Evolutionary conservation across 345 rosid species (phyloP), one percentile per base, ranked within the genome.

Genomic region (Turnera subulata): DNA sequence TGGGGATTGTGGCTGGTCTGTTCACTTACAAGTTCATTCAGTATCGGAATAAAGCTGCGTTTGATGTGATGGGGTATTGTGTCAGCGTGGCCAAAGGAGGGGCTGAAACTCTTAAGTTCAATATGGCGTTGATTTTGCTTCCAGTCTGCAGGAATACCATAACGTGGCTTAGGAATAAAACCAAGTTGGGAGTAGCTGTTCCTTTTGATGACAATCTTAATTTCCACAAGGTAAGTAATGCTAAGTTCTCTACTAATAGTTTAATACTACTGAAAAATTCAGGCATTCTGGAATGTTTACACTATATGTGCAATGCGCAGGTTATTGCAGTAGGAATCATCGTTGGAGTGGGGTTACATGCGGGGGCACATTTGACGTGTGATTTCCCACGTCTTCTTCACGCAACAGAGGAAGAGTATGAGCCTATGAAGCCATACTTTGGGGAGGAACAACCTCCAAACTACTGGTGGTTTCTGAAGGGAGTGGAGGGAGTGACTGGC

Each of bases 131-230:
- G 58, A 86, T 89, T 46, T 62, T 89, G 26, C 58, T 86, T 3
- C 95, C 97, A 2, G 88, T 86, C 12, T 89, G 95, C 71, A 76
- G 97, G 2, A 89, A 89, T 66, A 86, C 92, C 55, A 89, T 89
- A 33, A 89, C 97, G 39, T 86, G 97, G 97, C 86, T 89, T 9
- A 70, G 97, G 65, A 86, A 84, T 82, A 89, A 86, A 73, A 86
- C 92, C 40, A 87, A 81, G 72, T 55, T 90, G 53, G 88, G 97
- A 0, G 58, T 47, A 16, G 77, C 62, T 4, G 92, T 90, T 33
- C 97, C 97, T 4, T 86, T 90, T 33, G 97, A 90, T 54, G 97
- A 86, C 73, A 86, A 84, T 69, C 79, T 86, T 6, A 86, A 89
- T 64, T 89, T 89, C 67, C 95, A 86, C 48, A 89, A 89, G 80